These are phyloP conservation scores for Pyronema omphalodes DNA, from an alignment of 495 filamentous ascomycete species.

Conservation along the genomic window DNA sequence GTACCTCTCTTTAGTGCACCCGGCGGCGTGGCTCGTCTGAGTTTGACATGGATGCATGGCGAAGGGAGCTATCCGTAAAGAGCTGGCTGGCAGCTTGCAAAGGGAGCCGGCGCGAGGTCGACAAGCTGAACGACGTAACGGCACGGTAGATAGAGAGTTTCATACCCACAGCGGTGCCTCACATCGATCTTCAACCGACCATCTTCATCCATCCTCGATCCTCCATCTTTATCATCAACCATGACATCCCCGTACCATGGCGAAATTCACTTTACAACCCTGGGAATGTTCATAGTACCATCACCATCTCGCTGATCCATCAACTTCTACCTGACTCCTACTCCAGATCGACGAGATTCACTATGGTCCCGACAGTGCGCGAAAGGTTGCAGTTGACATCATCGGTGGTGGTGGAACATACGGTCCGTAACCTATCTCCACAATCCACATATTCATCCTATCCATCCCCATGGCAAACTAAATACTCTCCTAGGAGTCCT, in stretches of 20 bases:
- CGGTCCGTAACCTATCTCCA: conserved; percentile 21
- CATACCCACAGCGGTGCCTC: no score
- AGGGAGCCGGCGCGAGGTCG: no score
- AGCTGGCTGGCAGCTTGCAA: no score
- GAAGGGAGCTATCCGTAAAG: no score
- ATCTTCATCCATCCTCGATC: not conserved
- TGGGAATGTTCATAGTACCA: conserved; percentile 6
- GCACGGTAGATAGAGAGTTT: no score
- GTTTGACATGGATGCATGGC: no score
- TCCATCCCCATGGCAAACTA: not conserved
- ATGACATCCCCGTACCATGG: not conserved
- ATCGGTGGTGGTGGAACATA: conserved; percentile 78
- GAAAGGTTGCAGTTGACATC: conserved; percentile 44
- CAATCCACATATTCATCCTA: not conserved
- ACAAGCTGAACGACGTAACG: no score
- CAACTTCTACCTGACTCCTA: not conserved
- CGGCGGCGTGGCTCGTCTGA: not conserved
- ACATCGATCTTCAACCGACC: no score
- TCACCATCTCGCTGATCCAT: not conserved
- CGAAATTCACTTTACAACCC: conserved; percentile 3
- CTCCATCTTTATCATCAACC: not conserved
- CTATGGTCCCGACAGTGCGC: conserved; percentile 37
- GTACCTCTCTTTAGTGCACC: not conserved
- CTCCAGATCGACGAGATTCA: conserved; percentile 59
- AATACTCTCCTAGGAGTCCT: conserved; percentile 35